Base-by-base conservation (phyloP, 495 filamentous ascomycete genomes). In the Xylaria acuta region DNA sequence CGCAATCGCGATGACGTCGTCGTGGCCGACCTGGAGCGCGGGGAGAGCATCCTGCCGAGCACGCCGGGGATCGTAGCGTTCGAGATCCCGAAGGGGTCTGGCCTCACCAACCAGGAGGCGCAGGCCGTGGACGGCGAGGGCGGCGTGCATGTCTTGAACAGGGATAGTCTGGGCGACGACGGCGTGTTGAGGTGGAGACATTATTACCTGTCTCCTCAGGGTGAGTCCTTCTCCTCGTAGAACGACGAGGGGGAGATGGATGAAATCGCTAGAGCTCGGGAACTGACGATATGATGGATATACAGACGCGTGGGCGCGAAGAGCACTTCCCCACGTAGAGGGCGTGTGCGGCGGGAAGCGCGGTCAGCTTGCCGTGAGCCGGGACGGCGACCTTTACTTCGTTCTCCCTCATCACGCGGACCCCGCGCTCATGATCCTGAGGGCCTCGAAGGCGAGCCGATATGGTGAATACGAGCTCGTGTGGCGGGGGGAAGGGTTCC, bases 61-160 rank as follows among this genome's bases (percentile, higher is more conserved):
- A 64, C 77, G 7, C 54, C 65, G 8, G 85, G 84, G 0, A 82
- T 84, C 51, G 67, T 78, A 2, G 85, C 81, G 2, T 84, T 83
- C 43, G 70, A 70, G 4, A 82, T 86, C 32, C 79, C 81, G 9
- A 85, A 83, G 72, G 75, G 75, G 0, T 79, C 72, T 14, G 84
- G 85, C 0, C 75, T 87, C 34, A 75, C 80, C 60, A 87, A 86
- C 51, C 85, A 87, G 74, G 85, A 87, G 75, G 82, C 81, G 25
- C 84, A 87, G 69, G 78, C 81, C 1, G 83, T 84, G 27, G 84
- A 86, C 36, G 22, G 45, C 7, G 80, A 77, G 0, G 85, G 85
- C 0, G 78, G 83, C 7, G 81, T 87, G 56, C 85, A 86, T 45
- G 84, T 87, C 3, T 67, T 86, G 54, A 87, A 86, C 45, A 74